These are phyloP conservation scores for Neurospora sp. DNA, from an alignment of 495 filamentous ascomycete genomes.

Conservation along the genomic window DNA sequence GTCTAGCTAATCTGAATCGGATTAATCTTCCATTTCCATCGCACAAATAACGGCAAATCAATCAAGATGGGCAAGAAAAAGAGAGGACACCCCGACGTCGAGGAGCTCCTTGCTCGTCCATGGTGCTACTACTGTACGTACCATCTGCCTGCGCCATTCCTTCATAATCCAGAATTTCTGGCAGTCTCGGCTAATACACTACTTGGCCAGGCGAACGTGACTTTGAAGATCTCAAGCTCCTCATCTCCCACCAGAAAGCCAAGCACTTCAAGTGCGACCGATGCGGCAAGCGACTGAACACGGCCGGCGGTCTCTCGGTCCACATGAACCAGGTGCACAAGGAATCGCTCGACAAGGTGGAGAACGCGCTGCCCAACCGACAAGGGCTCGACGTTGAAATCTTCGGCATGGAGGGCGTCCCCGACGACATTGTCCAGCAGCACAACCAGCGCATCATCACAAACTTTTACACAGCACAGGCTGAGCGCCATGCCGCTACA, in stretches of 20 bases:
- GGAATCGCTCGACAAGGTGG: slow-evolving; percentile 72
- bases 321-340: slow-evolving; percentile 99
- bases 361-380: slow-evolving; percentile 82
- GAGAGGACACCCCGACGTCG: slow-evolving; percentile 69
- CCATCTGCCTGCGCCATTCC: neutral
- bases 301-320: slow-evolving; percentile 87
- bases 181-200: slow-evolving; percentile 15
- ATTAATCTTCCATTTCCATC: neutral
- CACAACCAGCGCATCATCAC: slow-evolving; percentile 78
- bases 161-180: neutral
- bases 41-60: neutral
- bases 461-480: slow-evolving; percentile 75
- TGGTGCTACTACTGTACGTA: slow-evolving; percentile 93
- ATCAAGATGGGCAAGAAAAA: slow-evolving; percentile 75
- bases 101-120: slow-evolving; percentile 76
- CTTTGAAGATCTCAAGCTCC: slow-evolving; percentile 92
- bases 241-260: slow-evolving; percentile 93
- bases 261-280: slow-evolving; percentile 97
- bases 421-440: slow-evolving; percentile 67
- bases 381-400: slow-evolving; percentile 83
- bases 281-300: slow-evolving; percentile 81
- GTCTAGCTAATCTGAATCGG: neutral
- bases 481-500: slow-evolving; percentile 67
- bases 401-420: slow-evolving; percentile 96
- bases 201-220: slow-evolving; percentile 59